Evolutionary conservation across 192 early-diverging fungal genomes (phyloP).

Genomic region (Chytriomyces sp.): DNA sequence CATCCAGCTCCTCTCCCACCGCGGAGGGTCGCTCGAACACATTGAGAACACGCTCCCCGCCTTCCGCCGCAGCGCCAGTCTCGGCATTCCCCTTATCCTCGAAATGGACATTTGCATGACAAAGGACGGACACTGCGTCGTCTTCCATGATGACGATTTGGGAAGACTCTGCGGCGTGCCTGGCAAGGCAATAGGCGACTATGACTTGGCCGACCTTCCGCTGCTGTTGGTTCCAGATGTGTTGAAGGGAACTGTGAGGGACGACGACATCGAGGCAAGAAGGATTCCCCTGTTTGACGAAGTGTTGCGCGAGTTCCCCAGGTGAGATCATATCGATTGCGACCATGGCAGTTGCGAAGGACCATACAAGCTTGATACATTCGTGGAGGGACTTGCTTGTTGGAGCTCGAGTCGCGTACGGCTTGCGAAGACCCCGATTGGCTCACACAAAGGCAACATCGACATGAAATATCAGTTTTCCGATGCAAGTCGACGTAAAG

Average conservation of each 20-base stretch:
- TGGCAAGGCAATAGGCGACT: slow-evolving; percentile 42
- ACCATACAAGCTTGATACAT: too few relatives aligned
- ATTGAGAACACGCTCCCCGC: slow-evolving; percentile 54
- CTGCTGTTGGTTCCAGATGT: slow-evolving; percentile 36
- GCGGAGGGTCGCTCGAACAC: slow-evolving; percentile 51
- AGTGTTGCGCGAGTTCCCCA: slow-evolving; percentile 47
- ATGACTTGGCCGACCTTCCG: slow-evolving; percentile 43
- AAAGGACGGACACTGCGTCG: slow-evolving; percentile 48
- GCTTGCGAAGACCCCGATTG: too few relatives aligned
- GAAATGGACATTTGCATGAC: slow-evolving; percentile 51
- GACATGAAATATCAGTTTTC: too few relatives aligned
- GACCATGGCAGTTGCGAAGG: too few relatives aligned
- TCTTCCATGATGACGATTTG: slow-evolving; percentile 51
- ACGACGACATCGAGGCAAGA: slow-evolving; percentile 29
- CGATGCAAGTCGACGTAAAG: too few relatives aligned
- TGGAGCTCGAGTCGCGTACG: too few relatives aligned
- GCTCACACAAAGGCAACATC: too few relatives aligned
- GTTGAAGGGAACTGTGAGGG: not conserved
- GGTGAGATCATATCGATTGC: too few relatives aligned
- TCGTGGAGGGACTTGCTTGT: too few relatives aligned
- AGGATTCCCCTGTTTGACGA: slow-evolving; percentile 46
- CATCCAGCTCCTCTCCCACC: slow-evolving; percentile 43
- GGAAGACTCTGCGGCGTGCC: slow-evolving; percentile 41
- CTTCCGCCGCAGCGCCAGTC: slow-evolving; percentile 46
- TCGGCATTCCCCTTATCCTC: not conserved